These are phyloP conservation scores for Spathaspora girioi DNA, from an alignment of 805 yeast species.

Conservation along the genomic window DNA sequence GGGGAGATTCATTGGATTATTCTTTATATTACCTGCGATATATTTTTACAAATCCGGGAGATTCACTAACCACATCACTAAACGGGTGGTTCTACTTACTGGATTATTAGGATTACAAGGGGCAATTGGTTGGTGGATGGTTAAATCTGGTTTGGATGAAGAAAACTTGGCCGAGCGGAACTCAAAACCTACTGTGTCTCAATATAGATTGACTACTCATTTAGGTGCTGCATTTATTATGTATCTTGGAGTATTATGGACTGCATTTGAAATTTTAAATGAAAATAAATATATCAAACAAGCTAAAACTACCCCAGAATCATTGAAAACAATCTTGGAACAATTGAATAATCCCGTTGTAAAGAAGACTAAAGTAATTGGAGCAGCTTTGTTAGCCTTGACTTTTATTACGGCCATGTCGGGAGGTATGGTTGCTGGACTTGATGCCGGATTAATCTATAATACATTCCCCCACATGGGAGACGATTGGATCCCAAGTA, in stretches of 20 bases:
- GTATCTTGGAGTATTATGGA: conserved; percentile 85
- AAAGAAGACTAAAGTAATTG: conserved; percentile 51
- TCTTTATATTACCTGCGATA: conserved; percentile 78
- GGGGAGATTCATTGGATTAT: conserved; percentile 87
- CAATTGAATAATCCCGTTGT: conserved; percentile 61
- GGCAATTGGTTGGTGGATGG: conserved; percentile 99
- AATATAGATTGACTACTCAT: conserved; percentile 90
- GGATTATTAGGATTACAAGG: conserved; percentile 89
- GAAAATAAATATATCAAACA: conserved; percentile 62
- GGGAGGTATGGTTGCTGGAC: conserved; percentile 97
- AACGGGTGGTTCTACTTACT: conserved; percentile 67
- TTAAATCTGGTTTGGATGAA: conserved; percentile 86
- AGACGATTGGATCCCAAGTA: conserved; percentile 69
- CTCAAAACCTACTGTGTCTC: conserved; percentile 96
- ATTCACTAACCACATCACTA: conserved; percentile 65
- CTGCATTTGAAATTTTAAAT: conserved; percentile 79
- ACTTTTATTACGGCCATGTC: conserved; percentile 92
- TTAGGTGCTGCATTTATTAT: conserved; percentile 87
- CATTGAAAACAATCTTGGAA: conserved; percentile 51
- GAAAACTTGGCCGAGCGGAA: conserved; percentile 71
- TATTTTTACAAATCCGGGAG: conserved; percentile 69
- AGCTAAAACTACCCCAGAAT: conserved; percentile 45
- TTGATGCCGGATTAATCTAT: conserved; percentile 95
- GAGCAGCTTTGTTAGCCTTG: conserved; percentile 57
- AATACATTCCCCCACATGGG: conserved; percentile 98